phyloP scores from a whole-genome alignment of 768 basidiomycete species.

The Fistulinella prunicolor region DNA sequence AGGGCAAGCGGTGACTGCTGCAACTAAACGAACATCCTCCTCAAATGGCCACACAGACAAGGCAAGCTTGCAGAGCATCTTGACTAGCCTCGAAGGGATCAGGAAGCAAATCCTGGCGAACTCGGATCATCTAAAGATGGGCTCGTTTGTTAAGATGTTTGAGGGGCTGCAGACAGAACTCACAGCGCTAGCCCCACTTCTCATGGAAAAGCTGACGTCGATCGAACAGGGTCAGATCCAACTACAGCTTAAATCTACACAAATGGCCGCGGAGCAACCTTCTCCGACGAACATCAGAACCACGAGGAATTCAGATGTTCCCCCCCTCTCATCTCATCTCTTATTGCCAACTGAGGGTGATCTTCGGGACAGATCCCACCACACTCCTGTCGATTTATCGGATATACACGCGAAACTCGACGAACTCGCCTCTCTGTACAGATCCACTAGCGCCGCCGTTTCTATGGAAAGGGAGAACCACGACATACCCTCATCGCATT shows the following conservation, averaged over 20 bases:
- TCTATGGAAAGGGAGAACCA: not conserved
- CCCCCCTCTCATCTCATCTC: constrained; percentile 2
- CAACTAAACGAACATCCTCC: constrained; percentile 1
- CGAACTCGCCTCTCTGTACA: constrained; percentile 30
- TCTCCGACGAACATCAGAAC: not conserved
- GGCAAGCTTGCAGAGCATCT: constrained; percentile 6
- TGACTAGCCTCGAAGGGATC: constrained; percentile 17
- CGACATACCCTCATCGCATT: constrained; percentile 1
- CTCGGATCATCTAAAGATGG: constrained; percentile 11
- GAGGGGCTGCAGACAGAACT: constrained; percentile 42
- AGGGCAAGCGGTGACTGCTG: constrained; percentile 2
- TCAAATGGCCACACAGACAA: not conserved
- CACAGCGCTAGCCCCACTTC: constrained; percentile 34
- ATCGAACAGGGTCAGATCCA: constrained; percentile 27
- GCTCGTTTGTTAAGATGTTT: constrained; percentile 32
- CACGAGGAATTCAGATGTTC: constrained; percentile 17
- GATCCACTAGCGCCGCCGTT: not conserved
- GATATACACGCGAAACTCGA: constrained; percentile 40
- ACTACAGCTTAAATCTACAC: constrained; percentile 16
- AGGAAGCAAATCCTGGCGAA: constrained; percentile 11
- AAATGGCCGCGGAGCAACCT: not conserved
- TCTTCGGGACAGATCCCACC: not conserved
- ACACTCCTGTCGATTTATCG: constrained; percentile 17
- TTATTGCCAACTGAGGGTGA: not conserved
- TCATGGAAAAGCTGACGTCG: constrained; percentile 33